Conservation (phyloP, 495 filamentous ascomycete genomes). For the Polyplosphaeria fusca region DNA sequence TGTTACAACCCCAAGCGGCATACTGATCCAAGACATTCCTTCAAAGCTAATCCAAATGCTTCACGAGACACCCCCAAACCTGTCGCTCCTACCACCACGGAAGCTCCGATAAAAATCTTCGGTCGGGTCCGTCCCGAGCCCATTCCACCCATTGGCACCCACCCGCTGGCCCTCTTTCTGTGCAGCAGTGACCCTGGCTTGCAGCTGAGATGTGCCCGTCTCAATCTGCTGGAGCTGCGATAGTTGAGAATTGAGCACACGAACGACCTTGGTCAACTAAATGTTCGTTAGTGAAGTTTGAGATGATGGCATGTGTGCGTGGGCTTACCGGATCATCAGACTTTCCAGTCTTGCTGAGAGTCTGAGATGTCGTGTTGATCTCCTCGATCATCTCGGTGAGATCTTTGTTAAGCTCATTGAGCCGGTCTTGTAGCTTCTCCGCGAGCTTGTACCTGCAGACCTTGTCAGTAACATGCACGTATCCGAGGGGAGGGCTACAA, state of each 20-base stretch:
- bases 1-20: no score
- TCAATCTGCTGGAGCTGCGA: constrained; percentile 88
- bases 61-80: constrained; percentile 27
- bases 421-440: constrained; percentile 78
- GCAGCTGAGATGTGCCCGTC: constrained; percentile 71
- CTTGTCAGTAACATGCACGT: constrained; percentile 7
- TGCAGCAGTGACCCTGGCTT: constrained; percentile 71
- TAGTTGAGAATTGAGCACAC: constrained; percentile 88
- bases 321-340: constrained; percentile 84
- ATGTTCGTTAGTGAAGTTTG: constrained; percentile 23
- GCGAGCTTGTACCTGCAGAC: constrained; percentile 55
- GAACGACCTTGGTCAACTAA: constrained; percentile 88
- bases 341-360: constrained; percentile 81
- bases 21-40: background rate
- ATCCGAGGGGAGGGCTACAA: constrained; percentile 33
- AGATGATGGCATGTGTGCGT: background rate
- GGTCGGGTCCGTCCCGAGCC: constrained; percentile 56
- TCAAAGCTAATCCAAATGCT: background rate
- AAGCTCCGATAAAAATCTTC: constrained; percentile 47
- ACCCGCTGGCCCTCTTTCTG: constrained; percentile 71
- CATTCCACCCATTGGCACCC: constrained; percentile 57
- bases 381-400: constrained; percentile 94
- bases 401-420: constrained; percentile 90
- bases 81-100: constrained; percentile 23
- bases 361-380: constrained; percentile 82